These are phyloP conservation scores for Neurospora tetrasperma DNA, from an alignment of 495 filamentous ascomycete species.

Conservation along the genomic window DNA sequence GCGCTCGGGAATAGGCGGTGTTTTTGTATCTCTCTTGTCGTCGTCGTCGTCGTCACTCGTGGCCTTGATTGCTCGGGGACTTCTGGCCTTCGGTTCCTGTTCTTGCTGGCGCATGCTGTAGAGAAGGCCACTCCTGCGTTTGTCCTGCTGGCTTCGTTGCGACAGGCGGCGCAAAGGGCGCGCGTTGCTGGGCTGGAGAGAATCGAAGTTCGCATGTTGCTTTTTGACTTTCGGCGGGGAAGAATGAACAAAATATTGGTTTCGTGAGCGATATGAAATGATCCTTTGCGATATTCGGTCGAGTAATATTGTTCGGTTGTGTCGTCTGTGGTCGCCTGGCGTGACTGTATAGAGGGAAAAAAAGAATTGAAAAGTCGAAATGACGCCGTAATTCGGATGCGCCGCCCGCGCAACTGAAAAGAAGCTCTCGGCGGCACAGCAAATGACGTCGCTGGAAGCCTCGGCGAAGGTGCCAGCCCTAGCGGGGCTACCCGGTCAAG, in stretches of 20 bases:
- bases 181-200: slow-evolving; percentile 7
- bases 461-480: not conserved
- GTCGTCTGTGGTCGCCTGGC: not conserved
- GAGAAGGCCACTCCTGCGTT: not conserved
- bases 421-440: not conserved
- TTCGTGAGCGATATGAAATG: not conserved
- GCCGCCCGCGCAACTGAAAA: not conserved
- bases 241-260: not conserved
- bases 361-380: not conserved
- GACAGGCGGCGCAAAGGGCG: slow-evolving; percentile 16
- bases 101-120: not conserved
- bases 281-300: not conserved
- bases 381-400: not conserved
- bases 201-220: slow-evolving; percentile 13
- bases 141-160: slow-evolving; percentile 7
- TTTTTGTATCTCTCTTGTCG: not conserved
- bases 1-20: slow-evolving; percentile 2
- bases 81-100: not conserved
- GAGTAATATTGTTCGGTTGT: not conserved
- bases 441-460: not conserved
- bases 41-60: not conserved
- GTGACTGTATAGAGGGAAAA: not conserved
- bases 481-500: not conserved
- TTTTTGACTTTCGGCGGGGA: not conserved
- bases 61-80: not conserved